Conservation (phyloP, 208 protist genomes). For the Leishmania gerbilli region DNA sequence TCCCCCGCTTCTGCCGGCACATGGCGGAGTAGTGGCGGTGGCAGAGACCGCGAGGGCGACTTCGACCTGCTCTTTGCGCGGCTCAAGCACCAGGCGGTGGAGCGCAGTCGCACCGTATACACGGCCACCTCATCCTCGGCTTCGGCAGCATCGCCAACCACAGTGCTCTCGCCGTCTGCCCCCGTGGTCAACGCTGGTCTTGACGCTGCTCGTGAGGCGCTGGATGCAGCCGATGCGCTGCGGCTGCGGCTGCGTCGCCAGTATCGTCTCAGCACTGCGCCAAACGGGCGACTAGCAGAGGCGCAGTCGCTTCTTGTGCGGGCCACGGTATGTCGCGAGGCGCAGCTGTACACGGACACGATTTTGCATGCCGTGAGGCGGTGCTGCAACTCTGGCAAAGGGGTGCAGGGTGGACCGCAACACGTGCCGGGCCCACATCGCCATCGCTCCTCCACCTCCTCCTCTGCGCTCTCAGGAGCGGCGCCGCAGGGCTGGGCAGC, state of each 20-base stretch:
- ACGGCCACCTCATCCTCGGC: background rate
- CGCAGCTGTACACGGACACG: conserved; percentile 9
- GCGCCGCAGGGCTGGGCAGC: conserved; percentile 10
- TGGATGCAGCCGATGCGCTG: conserved; percentile 18
- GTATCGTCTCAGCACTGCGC: conserved; percentile 13
- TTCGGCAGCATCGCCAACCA: conserved; percentile 4
- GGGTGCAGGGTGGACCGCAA: background rate
- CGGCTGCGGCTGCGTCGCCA: conserved; percentile 25
- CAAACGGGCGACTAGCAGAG: conserved; percentile 17
- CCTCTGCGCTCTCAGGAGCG: background rate
- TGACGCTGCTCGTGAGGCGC: conserved; percentile 14
- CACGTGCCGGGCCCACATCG: background rate
- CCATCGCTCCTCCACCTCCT: background rate
- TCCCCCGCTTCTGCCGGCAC: background rate
- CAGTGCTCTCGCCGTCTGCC: background rate
- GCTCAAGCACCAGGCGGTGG: conserved; percentile 28
- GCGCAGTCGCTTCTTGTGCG: conserved; percentile 23
- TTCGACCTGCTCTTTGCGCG: conserved; percentile 22
- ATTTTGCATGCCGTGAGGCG: conserved; percentile 5
- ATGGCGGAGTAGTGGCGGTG: background rate
- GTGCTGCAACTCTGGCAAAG: background rate
- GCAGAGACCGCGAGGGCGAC: conserved; percentile 7
- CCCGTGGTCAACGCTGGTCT: conserved; percentile 1
- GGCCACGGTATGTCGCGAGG: conserved; percentile 19
- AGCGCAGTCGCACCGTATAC: conserved; percentile 1